Conservation (phyloP, 2,329 filamentous ascomycete species). For the Chaetomium olivaceum region DNA sequence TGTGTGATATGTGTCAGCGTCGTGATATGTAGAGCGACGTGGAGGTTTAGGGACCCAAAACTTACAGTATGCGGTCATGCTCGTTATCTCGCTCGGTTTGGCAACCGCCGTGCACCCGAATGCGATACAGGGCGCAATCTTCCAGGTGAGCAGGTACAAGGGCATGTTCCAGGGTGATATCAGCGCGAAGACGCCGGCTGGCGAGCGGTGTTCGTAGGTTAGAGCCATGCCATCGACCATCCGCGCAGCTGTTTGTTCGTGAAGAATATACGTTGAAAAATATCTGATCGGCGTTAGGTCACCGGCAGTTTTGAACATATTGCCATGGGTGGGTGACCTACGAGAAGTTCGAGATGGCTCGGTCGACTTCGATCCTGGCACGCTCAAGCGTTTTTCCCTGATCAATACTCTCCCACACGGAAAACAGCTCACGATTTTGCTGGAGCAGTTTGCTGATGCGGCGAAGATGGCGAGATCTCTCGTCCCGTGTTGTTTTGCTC, state of each 20-base stretch:
- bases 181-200: slow-evolving; percentile 39
- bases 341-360: slow-evolving; percentile 40
- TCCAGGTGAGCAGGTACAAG: slow-evolving; percentile 41
- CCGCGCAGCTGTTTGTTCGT: slow-evolving; percentile 37
- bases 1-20: slow-evolving; percentile 4
- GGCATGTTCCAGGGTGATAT: slow-evolving; percentile 43
- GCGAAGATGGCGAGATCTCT: slow-evolving; percentile 34
- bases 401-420: slow-evolving; percentile 41
- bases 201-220: slow-evolving; percentile 40
- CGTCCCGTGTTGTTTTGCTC: slow-evolving; percentile 35
- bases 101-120: slow-evolving; percentile 41
- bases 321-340: slow-evolving; percentile 24
- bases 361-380: slow-evolving; percentile 38
- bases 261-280: slow-evolving; percentile 40
- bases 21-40: no score
- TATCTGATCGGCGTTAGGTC: slow-evolving; percentile 30
- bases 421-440: slow-evolving; percentile 38
- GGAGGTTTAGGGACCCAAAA: neutral
- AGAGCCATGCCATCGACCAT: slow-evolving; percentile 38
- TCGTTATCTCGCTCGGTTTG: slow-evolving; percentile 41
- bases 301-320: no score
- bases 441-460: slow-evolving; percentile 35
- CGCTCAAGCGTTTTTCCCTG: slow-evolving; percentile 40
- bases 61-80: slow-evolving; percentile 37
- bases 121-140: slow-evolving; percentile 40